Evolutionary conservation across 1,139 yeast species (phyloP).

Genomic region (Pichia terricola): DNA sequence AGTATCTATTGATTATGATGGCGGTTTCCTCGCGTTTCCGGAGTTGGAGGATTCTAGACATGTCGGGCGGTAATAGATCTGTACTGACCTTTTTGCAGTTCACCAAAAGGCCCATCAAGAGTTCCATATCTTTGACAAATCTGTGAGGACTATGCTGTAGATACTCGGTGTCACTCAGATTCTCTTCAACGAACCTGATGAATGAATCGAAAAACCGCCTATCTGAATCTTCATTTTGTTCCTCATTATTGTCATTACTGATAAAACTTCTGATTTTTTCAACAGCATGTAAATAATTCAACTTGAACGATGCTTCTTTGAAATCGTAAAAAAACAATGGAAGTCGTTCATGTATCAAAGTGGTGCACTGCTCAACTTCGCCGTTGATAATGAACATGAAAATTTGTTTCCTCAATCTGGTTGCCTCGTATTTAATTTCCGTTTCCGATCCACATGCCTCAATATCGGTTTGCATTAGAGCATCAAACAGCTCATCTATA

Average conservation of each 20-base stretch:
- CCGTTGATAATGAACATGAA: constrained; percentile 43
- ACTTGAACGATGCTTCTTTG: constrained; percentile 51
- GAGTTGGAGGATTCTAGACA: not conserved
- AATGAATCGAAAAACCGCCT: constrained; percentile 35
- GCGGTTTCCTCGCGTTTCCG: not conserved
- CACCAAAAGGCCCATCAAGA: not conserved
- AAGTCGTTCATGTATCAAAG: constrained; percentile 36
- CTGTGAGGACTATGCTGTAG: too few relatives aligned
- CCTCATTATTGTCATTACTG: not conserved
- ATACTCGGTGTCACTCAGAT: not conserved
- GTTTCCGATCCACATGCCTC: too few relatives aligned
- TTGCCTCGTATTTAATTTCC: too few relatives aligned
- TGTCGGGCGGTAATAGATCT: too few relatives aligned
- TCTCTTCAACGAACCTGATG: not conserved
- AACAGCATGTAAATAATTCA: constrained; percentile 49
- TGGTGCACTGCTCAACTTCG: constrained; percentile 38
- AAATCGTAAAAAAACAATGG: constrained; percentile 48
- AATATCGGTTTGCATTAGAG: not conserved
- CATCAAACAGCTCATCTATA: not conserved
- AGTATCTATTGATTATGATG: not conserved
- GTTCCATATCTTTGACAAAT: not conserved
- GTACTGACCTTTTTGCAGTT: not conserved
- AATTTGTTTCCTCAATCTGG: constrained; percentile 32
- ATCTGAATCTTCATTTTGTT: constrained; percentile 4
- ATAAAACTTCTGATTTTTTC: constrained; percentile 43